Evolutionary conservation across 306 rosid genomes (phyloP).

Genomic region (Phaseolus lunatus): DNA sequence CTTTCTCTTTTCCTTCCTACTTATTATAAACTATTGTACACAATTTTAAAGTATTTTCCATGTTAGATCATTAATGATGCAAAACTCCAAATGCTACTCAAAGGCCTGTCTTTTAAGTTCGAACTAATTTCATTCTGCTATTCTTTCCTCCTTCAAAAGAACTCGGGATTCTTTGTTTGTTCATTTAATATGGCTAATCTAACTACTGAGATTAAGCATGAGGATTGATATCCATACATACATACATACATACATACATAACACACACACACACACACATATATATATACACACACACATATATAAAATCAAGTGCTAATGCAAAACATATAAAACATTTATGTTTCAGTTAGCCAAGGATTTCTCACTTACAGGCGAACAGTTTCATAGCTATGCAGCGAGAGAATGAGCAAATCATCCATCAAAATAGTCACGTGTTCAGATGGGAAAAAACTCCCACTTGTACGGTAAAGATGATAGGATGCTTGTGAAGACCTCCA

Average conservation of each 20-base stretch:
- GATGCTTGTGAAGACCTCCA: conserved; percentile 99
- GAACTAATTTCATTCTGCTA: conserved; percentile 32
- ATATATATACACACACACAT: too few relatives aligned
- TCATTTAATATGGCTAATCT: conserved; percentile 28
- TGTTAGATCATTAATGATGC: too few relatives aligned
- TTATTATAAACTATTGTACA: too few relatives aligned
- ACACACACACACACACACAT: too few relatives aligned
- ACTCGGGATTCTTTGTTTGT: conserved; percentile 27
- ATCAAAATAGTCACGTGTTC: conserved; percentile 80
- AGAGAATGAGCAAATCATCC: conserved; percentile 83
- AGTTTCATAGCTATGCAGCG: conserved; percentile 90
- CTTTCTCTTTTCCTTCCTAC: too few relatives aligned
- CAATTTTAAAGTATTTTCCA: too few relatives aligned
- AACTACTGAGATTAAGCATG: background rate
- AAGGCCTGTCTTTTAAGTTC: conserved; percentile 9
- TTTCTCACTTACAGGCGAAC: conserved; percentile 84
- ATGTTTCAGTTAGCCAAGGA: conserved; percentile 7
- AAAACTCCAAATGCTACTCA: too few relatives aligned
- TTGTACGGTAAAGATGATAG: conserved; percentile 81
- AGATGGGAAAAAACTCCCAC: conserved; percentile 75
- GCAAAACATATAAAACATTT: conserved; percentile 13
- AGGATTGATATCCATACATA: background rate
- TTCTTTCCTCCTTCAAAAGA: conserved; percentile 33
- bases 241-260: too few relatives aligned
- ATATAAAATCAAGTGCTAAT: conserved; percentile 1